Base-by-base conservation (phyloP, 2,329 filamentous ascomycete species). In the Graphiopsis chlorocephala region DNA sequence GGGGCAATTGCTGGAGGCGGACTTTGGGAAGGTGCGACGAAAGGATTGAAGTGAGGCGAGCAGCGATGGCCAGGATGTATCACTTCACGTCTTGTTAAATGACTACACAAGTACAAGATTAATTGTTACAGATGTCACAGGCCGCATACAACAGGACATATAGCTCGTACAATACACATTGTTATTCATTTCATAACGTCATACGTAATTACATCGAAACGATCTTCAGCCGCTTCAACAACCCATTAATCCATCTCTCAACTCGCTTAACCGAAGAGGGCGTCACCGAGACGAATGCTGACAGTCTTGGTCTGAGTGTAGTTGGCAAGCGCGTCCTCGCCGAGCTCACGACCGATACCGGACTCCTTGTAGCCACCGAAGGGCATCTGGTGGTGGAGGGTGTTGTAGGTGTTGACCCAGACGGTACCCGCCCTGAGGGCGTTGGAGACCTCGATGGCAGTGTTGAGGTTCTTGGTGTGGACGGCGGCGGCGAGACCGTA, bases 281-380 rank as follows among this genome's bases (percentile, higher is more conserved):
- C 80, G 74, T 82, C 81, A 64, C 80, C 81, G 52, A 83, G 76
- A 68, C 81, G 75, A 71, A 83, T 83, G 73, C 84, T 92, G 72
- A 69, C 68, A 33, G 66, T 52, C 55, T 70, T 68, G 52, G 63
- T 66, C 57, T 68, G 64, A 29, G 52, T 68, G 29, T 68, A 70
- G 26, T 57, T 63, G 20, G 66, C 67, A 12, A 70, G 35, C 11
- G 59, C 68, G 4, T 38, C 63, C 25, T 64, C 31, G 14, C 69
- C 69, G 7, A 76, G 73, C 64, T 79, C 77, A 28, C 77, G 70
- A 3, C 77, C 76, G n/a, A 72, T 69, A 1, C 77, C 78, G 14
- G 71, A 74, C 20, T 70, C 68, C 64, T 79, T 79, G 68, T 75
- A 74, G 2, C 72, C 35, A 70, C 69, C 63, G 56, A 64, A 80